Percentiles rank a stretch among this genome's conserved stretches.
Conservation (phyloP, 129 eudicot species). For the Dittrichia graveolens region DNA sequence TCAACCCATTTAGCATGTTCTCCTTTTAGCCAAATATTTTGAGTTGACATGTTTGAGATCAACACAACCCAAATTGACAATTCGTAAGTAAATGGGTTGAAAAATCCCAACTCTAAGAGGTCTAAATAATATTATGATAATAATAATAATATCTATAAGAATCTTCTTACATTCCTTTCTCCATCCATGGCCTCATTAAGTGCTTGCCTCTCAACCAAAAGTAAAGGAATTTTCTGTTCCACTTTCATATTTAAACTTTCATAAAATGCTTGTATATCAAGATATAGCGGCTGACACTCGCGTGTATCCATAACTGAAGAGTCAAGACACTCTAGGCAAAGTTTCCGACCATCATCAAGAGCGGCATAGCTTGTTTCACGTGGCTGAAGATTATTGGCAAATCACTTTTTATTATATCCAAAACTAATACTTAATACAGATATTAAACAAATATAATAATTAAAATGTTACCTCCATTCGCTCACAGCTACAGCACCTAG, state of each 20-base stretch:
- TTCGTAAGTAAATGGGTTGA: background rate
- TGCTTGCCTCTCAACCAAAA: constrained; percentile 83
- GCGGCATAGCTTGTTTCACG: constrained; percentile 65
- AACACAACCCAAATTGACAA: background rate
- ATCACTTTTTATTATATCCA: constrained; percentile 4
- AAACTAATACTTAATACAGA: background rate
- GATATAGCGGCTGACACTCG: constrained; percentile 79
- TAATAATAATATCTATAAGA: background rate
- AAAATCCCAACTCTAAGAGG: background rate
- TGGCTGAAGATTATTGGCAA: constrained; percentile 46
- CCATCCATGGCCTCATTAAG: constrained; percentile 89
- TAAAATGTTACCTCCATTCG: constrained; percentile 72
- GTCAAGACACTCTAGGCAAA: constrained; percentile 84
- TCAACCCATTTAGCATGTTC: too few relatives aligned
- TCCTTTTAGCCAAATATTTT: background rate
- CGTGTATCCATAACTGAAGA: constrained; percentile 72
- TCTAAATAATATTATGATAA: constrained; percentile 1
- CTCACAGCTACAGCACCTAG: constrained; percentile 92
- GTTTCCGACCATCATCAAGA: constrained; percentile 79
- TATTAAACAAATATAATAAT: background rate
- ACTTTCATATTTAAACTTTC: constrained; percentile 80
- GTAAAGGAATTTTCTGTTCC: constrained; percentile 79
- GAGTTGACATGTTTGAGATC: background rate
- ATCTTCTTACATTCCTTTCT: constrained; percentile 70
- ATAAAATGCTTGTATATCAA: constrained; percentile 76